phyloP scores from a whole-genome alignment of 768 basidiomycete species.

The Rhizopogon salebrosus region DNA sequence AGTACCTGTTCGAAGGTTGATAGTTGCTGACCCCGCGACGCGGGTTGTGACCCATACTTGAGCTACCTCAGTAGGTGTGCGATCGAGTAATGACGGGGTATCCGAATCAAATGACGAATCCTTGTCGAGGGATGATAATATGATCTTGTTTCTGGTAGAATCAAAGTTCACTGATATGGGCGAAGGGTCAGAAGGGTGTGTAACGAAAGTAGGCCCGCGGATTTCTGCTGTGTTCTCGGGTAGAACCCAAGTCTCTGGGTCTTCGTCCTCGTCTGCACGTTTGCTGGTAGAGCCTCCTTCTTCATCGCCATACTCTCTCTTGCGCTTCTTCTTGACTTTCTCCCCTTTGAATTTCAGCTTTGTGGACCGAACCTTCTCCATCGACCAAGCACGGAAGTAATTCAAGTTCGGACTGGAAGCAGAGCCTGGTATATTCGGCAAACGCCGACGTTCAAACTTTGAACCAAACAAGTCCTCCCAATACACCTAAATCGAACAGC shows the following conservation, averaged over 20 bases:
- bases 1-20: constrained; percentile 84
- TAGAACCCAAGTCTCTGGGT: constrained; percentile 74
- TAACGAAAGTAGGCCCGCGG: constrained; percentile 82
- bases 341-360: constrained; percentile 91
- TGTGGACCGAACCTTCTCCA: constrained; percentile 55
- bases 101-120: constrained; percentile 40
- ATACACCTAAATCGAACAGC: constrained; percentile 17
- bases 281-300: constrained; percentile 37
- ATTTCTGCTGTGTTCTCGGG: constrained; percentile 70
- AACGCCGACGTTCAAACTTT: constrained; percentile 20
- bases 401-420: too few relatives aligned
- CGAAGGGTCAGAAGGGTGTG: constrained; percentile 76
- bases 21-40: constrained; percentile 75
- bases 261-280: constrained; percentile 54
- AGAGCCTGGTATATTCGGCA: constrained; percentile 14
- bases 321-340: constrained; percentile 78
- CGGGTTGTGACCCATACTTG: constrained; percentile 92
- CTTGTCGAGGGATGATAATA: constrained; percentile 62
- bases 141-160: constrained; percentile 65
- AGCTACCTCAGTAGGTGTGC: constrained; percentile 72
- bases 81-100: constrained; percentile 47
- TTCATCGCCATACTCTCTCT: constrained; percentile 43
- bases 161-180: constrained; percentile 77
- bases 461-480: constrained; percentile 32
- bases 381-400: constrained; percentile 13